Percentiles rank a stretch among this genome's conserved stretches.
Evolutionary conservation across 2,329 filamentous ascomycete species (phyloP).

Genomic region (Nemania bipapillata): DNA sequence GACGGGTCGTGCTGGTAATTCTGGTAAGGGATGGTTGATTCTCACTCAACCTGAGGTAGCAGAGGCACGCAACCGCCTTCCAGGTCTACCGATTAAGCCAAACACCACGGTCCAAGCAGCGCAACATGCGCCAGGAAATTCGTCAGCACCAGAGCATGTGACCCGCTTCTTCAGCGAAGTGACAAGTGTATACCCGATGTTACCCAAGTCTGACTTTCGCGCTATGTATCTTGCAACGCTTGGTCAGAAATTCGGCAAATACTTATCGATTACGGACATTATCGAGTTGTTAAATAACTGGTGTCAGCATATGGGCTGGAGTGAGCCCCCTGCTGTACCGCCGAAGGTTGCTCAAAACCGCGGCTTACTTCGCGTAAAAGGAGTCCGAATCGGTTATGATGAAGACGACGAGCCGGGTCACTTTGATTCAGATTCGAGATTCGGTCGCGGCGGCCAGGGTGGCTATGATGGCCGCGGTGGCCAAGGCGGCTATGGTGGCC

Average conservation of each 20-base stretch:
- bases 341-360: conserved; percentile 40
- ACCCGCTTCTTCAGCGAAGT: conserved; percentile 57
- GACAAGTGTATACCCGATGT: conserved; percentile 55
- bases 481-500: not conserved
- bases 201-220: conserved; percentile 57
- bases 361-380: conserved; percentile 46
- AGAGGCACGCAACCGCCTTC: conserved; percentile 63
- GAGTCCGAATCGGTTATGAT: conserved; percentile 46
- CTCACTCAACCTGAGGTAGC: conserved; percentile 65
- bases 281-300: conserved; percentile 66
- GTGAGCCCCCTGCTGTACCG: conserved; percentile 58
- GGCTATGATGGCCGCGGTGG: too few species aligned
- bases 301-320: conserved; percentile 63
- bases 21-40: conserved; percentile 77
- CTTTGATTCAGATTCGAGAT: not conserved
- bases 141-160: conserved; percentile 54
- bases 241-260: conserved; percentile 59
- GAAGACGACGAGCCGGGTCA: conserved; percentile 17
- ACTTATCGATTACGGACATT: conserved; percentile 50
- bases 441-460: too few species aligned
- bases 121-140: conserved; percentile 62
- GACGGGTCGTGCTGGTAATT: conserved; percentile 78
- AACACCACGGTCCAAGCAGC: conserved; percentile 65
- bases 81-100: conserved; percentile 69
- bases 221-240: conserved; percentile 68